Evolutionary conservation across 148 eudicot genomes (phyloP).

Genomic region (Rhododendron vialii): DNA sequence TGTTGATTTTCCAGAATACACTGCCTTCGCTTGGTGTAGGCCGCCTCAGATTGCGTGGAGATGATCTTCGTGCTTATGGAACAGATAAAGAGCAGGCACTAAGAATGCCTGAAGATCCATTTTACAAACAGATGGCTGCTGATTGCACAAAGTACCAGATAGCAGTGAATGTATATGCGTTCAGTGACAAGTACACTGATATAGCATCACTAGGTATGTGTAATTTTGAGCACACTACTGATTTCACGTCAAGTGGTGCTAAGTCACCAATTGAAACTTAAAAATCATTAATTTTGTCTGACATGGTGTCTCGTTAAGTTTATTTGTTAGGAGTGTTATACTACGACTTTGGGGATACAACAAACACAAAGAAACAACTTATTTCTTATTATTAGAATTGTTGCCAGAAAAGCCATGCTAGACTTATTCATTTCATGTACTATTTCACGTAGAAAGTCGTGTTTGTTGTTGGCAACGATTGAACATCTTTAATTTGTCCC

Average conservation of each 20-base stretch:
- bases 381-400: not conserved
- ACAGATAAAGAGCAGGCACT: constrained; percentile 86
- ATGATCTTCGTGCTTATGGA: constrained; percentile 75
- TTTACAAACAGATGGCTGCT: constrained; percentile 99
- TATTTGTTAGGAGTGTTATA: not conserved
- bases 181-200: constrained; percentile 96
- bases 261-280: constrained; percentile 1
- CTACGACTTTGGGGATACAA: not conserved
- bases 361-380: not conserved
- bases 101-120: constrained; percentile 90
- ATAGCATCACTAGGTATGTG: constrained; percentile 84
- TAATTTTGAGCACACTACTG: constrained; percentile 1
- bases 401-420: not conserved
- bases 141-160: constrained; percentile 92
- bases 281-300: not conserved
- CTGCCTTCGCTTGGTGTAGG: constrained; percentile 94
- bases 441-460: not conserved
- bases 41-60: constrained; percentile 88
- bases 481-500: not conserved
- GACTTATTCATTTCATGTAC: not conserved
- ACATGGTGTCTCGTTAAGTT: not conserved
- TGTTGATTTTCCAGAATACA: constrained; percentile 88
- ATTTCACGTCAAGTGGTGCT: not conserved
- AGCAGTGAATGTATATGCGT: constrained; percentile 83
- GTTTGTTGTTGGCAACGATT: not conserved